These are phyloP conservation scores for Leptographium wingfieldii DNA, from an alignment of 2,329 filamentous ascomycete genomes.

Conservation along the genomic window DNA sequence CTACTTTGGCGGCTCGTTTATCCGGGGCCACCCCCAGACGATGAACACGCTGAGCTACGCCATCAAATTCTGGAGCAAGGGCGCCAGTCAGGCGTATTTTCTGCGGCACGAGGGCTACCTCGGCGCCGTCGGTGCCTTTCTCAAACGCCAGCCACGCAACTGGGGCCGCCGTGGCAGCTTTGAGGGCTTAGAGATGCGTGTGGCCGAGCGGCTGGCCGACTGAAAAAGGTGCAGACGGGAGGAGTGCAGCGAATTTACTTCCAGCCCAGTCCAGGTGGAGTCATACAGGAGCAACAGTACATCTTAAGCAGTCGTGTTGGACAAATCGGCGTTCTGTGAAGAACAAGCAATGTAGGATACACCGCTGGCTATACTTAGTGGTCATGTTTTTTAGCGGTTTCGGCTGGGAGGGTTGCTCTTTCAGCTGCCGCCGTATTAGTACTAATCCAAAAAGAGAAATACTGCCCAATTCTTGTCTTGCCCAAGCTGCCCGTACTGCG, in stretches of 20 bases:
- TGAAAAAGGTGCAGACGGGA: neutral
- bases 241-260: neutral
- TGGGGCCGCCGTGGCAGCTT: slow-evolving; percentile 74
- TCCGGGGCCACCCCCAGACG: slow-evolving; percentile 88
- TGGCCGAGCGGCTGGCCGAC: neutral
- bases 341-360: neutral
- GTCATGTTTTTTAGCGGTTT: neutral
- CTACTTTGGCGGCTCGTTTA: slow-evolving; percentile 96
- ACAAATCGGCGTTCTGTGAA: too few relatives aligned
- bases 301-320: neutral
- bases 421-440: too few relatives aligned
- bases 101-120: slow-evolving; percentile 91
- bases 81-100: slow-evolving; percentile 90
- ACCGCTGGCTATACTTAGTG: neutral
- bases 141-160: slow-evolving; percentile 79
- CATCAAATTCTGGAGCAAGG: slow-evolving; percentile 92
- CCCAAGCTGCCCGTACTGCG: too few relatives aligned
- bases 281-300: neutral
- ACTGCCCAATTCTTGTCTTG: too few relatives aligned
- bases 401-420: too few relatives aligned
- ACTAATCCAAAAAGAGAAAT: too few relatives aligned
- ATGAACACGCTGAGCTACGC: slow-evolving; percentile 97
- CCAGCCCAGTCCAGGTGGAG: neutral
- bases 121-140: slow-evolving; percentile 83
- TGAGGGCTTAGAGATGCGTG: neutral